These are phyloP conservation scores for Coprinopsis marcescibilis DNA, from an alignment of 768 basidiomycete genomes.

Conservation along the genomic window DNA sequence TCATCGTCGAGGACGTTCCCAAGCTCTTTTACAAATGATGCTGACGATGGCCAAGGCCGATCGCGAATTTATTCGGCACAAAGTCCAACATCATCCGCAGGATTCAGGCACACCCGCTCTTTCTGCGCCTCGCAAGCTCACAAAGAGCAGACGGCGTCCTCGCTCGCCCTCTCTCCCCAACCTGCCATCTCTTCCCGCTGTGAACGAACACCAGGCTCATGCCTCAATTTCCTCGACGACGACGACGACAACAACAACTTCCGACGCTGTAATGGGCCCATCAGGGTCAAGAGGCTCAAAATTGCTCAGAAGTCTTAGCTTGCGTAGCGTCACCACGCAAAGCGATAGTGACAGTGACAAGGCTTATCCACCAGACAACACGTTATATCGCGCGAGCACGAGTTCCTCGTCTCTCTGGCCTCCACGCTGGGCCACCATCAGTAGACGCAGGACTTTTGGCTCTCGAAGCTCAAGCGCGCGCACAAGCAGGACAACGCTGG, in stretches of 20 bases:
- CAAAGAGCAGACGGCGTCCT: constrained; percentile 5
- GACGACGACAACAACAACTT: neutral
- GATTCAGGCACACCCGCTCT: neutral
- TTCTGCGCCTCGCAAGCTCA: constrained; percentile 6
- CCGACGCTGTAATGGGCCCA: neutral
- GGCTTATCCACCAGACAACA: neutral
- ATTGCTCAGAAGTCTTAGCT: neutral
- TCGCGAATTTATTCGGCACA: constrained; percentile 1
- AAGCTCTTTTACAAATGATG: neutral
- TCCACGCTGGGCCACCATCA: neutral
- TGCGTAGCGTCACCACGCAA: constrained; percentile 1
- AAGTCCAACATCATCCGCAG: neutral
- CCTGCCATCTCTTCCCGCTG: neutral
- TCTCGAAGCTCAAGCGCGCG: neutral
- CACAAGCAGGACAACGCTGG: neutral
- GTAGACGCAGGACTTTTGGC: neutral
- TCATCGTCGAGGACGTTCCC: neutral
- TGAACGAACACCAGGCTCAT: neutral
- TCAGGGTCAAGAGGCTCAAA: neutral
- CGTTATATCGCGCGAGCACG: neutral
- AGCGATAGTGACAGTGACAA: too few species aligned
- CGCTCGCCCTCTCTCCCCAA: constrained; percentile 1
- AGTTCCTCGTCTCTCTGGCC: constrained; percentile 3
- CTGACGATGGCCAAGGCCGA: neutral
- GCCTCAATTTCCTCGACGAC: neutral